Percentiles rank a stretch among this genome's conserved stretches.
These are phyloP conservation scores for Eucalyptus leucophloia DNA, from an alignment of 345 rosid genomes.

Conservation along the genomic window DNA sequence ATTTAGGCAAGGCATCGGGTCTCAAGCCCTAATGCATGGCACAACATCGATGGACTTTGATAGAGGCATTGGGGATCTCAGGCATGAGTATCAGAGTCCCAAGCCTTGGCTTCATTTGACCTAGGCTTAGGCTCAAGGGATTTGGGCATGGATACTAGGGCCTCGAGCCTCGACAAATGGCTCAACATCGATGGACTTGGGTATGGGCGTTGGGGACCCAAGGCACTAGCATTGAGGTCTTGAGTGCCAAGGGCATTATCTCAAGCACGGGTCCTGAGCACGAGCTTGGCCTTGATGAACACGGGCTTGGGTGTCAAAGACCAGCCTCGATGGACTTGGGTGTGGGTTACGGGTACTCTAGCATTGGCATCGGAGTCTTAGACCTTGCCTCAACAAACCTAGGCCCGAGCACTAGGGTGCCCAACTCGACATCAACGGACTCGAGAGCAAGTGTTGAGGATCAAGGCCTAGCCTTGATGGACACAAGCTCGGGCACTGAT, in stretches of 20 bases:
- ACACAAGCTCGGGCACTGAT: rapidly evolving
- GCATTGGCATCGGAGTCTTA: neutral
- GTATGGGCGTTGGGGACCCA: too few relatives aligned
- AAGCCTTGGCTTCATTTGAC: too few relatives aligned
- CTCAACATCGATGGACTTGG: too few relatives aligned
- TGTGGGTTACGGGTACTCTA: rapidly evolving
- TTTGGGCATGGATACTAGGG: neutral
- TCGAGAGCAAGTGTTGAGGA: too few relatives aligned
- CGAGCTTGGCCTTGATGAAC: neutral
- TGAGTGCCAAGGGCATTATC: too few relatives aligned
- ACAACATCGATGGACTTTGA: neutral
- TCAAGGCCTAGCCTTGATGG: neutral
- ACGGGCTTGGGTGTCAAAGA: neutral
- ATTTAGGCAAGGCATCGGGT: neutral
- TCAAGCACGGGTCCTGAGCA: neutral
- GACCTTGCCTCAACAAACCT: neutral
- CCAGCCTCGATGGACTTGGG: neutral
- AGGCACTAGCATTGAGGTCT: too few relatives aligned
- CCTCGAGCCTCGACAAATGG: neutral
- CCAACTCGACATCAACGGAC: rapidly evolving
- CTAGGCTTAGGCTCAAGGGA: too few relatives aligned
- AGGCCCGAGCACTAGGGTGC: neutral
- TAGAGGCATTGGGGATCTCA: neutral
- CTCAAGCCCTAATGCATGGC: neutral
- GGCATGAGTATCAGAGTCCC: rapidly evolving